phyloP scores from a whole-genome alignment of 2,329 filamentous ascomycete species.

The Helotiales sp. region DNA sequence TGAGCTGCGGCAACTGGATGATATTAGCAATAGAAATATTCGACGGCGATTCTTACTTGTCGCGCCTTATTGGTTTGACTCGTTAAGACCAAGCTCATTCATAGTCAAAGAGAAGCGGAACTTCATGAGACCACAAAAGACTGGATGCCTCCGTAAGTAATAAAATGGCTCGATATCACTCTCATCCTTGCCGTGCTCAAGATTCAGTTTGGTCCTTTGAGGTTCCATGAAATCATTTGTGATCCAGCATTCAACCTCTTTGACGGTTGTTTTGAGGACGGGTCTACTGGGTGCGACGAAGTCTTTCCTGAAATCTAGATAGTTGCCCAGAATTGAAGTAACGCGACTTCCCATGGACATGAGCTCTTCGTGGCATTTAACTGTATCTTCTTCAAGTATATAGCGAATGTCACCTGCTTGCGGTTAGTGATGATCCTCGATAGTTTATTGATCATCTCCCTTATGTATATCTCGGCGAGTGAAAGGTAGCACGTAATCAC shows the following conservation, averaged over 20 bases:
- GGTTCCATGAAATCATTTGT: slow-evolving; percentile 10
- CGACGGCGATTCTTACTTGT: neutral
- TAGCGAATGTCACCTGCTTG: slow-evolving; percentile 30
- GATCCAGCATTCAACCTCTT: slow-evolving; percentile 21
- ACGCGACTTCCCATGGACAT: slow-evolving; percentile 9
- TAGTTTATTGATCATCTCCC: neutral
- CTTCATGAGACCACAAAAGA: slow-evolving; percentile 19
- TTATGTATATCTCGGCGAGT: too few relatives aligned
- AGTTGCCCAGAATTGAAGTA: slow-evolving; percentile 1
- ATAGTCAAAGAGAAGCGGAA: slow-evolving; percentile 17
- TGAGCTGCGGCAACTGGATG: slow-evolving; percentile 14
- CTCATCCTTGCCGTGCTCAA: neutral
- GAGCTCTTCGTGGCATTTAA: slow-evolving; percentile 14
- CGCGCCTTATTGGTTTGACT: slow-evolving; percentile 10
- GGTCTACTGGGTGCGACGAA: neutral
- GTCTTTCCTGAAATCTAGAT: slow-evolving; percentile 11
- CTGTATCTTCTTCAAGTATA: slow-evolving; percentile 30
- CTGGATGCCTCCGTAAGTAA: slow-evolving; percentile 17
- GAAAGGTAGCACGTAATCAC: too few relatives aligned
- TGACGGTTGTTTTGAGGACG: slow-evolving; percentile 2
- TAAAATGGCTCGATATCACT: slow-evolving; percentile 2
- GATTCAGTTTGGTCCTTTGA: neutral
- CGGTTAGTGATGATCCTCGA: neutral
- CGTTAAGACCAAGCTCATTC: slow-evolving; percentile 13
- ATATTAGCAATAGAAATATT: neutral